phyloP scores from a whole-genome alignment of 2,329 filamentous ascomycete species.

The Colletotrichum lentis region DNA sequence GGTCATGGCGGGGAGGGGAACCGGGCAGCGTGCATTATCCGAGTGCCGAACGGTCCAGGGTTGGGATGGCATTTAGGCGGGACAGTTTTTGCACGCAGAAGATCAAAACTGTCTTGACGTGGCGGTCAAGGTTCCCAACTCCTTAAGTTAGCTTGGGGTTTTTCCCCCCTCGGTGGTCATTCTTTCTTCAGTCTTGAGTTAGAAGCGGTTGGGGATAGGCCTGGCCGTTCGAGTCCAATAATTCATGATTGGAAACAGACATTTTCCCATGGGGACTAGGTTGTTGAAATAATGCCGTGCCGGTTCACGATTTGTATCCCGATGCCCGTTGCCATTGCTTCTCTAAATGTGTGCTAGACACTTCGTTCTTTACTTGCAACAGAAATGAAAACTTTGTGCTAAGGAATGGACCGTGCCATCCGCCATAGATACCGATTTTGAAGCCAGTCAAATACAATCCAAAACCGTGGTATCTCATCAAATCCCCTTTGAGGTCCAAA shows the following conservation, averaged over 20 bases:
- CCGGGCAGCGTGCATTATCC: constrained; percentile 7
- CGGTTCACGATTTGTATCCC: no score
- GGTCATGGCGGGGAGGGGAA: background rate
- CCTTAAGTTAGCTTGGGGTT: no score
- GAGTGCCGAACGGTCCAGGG: constrained; percentile 17
- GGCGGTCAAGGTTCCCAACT: background rate
- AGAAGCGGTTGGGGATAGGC: background rate
- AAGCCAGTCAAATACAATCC: background rate
- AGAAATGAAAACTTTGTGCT: background rate
- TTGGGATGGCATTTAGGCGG: constrained; percentile 25
- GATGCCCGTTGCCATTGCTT: background rate
- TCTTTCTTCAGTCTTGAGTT: background rate
- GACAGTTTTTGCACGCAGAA: constrained; percentile 5
- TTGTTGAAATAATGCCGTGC: background rate
- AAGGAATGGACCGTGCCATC: constrained; percentile 1
- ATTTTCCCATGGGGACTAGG: no score
- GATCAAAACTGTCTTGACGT: background rate
- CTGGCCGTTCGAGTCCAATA: background rate
- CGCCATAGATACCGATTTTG: background rate
- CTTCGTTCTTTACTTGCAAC: background rate
- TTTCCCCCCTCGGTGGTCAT: background rate
- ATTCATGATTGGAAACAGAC: background rate
- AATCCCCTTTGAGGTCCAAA: background rate
- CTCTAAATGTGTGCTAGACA: background rate
- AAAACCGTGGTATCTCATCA: constrained; percentile 31